Evolutionary conservation across 169 alveolate species (phyloP).

Genomic region (Cryptosporidium andersoni): DNA sequence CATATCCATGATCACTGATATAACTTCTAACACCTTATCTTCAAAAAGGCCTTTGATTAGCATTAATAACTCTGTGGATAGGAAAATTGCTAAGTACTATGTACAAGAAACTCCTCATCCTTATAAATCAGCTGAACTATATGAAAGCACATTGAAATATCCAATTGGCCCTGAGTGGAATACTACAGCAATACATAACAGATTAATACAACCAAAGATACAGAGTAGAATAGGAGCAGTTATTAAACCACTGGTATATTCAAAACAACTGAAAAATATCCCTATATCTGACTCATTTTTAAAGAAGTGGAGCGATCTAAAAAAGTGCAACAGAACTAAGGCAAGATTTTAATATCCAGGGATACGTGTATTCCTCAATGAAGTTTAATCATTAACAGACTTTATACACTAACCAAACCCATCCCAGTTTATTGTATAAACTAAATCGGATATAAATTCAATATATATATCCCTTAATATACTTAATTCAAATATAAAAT

Average conservation of each 20-base stretch:
- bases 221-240: slow-evolving; percentile 82
- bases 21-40: no score
- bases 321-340: slow-evolving; percentile 57
- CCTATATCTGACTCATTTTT: slow-evolving; percentile 52
- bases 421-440: no score
- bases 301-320: slow-evolving; percentile 42
- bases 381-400: no score
- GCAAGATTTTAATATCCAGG: slow-evolving; percentile 47
- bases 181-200: slow-evolving; percentile 80
- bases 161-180: slow-evolving; percentile 86
- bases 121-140: slow-evolving; percentile 70
- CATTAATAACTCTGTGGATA: slow-evolving; percentile 59
- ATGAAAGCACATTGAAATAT: slow-evolving; percentile 74
- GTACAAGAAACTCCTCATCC: slow-evolving; percentile 74
- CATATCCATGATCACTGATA: no score
- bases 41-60: slow-evolving; percentile 9
- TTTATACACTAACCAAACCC: no score
- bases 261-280: slow-evolving; percentile 70
- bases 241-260: slow-evolving; percentile 77
- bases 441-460: no score
- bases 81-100: slow-evolving; percentile 71
- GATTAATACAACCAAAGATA: slow-evolving; percentile 86
- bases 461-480: no score
- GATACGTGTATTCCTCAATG: not conserved
- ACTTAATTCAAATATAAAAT: no score